Evolutionary conservation across 2,329 filamentous ascomycete genomes (phyloP), one percentile per base, ranked within the genome.

Genomic region (Hirsutella rhossiliensis): DNA sequence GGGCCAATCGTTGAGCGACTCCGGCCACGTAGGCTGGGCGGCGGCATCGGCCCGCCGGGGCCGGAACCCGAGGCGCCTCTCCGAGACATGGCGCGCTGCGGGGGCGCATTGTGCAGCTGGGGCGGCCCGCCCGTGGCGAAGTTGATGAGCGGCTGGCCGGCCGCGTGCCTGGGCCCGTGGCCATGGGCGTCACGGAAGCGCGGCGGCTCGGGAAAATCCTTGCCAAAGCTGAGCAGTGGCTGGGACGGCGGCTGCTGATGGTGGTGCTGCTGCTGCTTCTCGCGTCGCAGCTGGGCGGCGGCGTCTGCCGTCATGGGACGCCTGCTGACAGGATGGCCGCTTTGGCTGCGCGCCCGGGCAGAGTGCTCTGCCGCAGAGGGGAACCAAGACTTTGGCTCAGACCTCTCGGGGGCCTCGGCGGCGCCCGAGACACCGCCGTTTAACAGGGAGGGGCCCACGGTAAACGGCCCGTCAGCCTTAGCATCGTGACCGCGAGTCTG

Each of bases 211-310:
- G 73, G 69, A 54, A 81, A 83, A 41, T 70, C 67, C 0, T 78
- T 55, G 31, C 51, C 80, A 36, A 87, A 69, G 54, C 85, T 83
- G 28, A 88, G 63, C 6, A 88, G 68, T 2, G 84, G 82, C 48
- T 78, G 41, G 2, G 47, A n/a, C n/a, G n/a, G n/a, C n/a, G n/a
- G n/a, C n/a, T n/a, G 78, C 48, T 78, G 42, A 3, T 46, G 79
- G 3, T 70, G 69, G 52, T 55, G 78, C 48, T 78, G 41, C 4
- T 45, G 79, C 3, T 70, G 69, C 52, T 56, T 59, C 11, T 62
- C 52, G 11, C 52, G 54, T 27, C 50, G 49, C 29, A 50, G 19
- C 11, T 47, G 46, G 36, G 40, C 36, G 12, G 43, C 31, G 7
- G 47, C 48, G 44, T 56, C 61, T 12, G 54, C 55, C 4, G 56